phyloP scores from a whole-genome alignment of 345 rosid genomes.

The Iberis pinnata region DNA sequence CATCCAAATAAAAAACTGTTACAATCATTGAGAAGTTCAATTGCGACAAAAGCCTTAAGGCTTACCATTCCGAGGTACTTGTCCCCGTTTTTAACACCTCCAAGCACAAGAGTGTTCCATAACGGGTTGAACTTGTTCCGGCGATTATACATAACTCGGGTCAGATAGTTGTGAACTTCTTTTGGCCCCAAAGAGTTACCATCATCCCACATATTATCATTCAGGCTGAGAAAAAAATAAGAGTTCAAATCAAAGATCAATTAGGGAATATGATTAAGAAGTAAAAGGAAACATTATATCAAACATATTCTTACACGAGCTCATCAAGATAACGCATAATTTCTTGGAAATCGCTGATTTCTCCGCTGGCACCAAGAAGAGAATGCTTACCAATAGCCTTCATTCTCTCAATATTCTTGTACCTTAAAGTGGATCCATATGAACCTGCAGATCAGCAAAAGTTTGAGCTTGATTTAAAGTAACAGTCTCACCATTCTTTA shows the following conservation, averaged over 20 bases:
- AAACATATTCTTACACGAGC: constrained; percentile 49
- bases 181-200: constrained; percentile 96
- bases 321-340: constrained; percentile 75
- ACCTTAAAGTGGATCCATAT: constrained; percentile 83
- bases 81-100: constrained; percentile 85
- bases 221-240: constrained; percentile 40
- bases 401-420: constrained; percentile 75
- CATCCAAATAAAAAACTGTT: constrained; percentile 3
- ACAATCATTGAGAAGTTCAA: constrained; percentile 1
- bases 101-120: constrained; percentile 90
- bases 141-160: constrained; percentile 82
- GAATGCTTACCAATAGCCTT: constrained; percentile 84
- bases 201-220: constrained; percentile 98
- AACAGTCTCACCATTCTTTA: background rate
- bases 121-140: constrained; percentile 86
- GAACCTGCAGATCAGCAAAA: constrained; percentile 44
- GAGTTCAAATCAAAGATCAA: constrained; percentile 16
- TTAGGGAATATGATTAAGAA: constrained; percentile 15
- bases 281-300: background rate
- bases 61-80: constrained; percentile 86
- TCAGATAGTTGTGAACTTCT: constrained; percentile 86
- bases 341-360: constrained; percentile 89
- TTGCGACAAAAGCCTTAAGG: background rate
- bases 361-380: constrained; percentile 90
- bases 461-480: background rate